A percentile compares a stretch with the other conserved stretches of the same genome.
phyloP scores from a whole-genome alignment of 2,329 filamentous ascomycete genomes.

The Coleophoma crateriformis region DNA sequence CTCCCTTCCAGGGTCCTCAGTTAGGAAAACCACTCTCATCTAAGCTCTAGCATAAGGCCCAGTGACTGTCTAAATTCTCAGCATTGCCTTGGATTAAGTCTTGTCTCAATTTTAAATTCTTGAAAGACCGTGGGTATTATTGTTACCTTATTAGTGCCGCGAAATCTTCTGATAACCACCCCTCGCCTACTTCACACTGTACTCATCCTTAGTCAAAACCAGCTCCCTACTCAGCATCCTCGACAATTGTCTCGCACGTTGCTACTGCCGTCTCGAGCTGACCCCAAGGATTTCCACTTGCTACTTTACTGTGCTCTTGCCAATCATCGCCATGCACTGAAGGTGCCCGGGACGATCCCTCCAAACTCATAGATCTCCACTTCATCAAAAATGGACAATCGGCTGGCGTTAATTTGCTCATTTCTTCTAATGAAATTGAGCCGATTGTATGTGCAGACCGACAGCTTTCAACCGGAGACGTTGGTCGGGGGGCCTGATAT shows the following conservation, averaged over 20 bases:
- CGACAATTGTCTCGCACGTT: not conserved
- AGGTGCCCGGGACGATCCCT: not conserved
- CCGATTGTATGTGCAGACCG: not conserved
- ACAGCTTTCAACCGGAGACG: not conserved
- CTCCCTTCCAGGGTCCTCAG: no score
- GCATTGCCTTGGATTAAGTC: no score
- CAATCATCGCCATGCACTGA: not conserved
- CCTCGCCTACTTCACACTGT: not conserved
- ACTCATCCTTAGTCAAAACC: not conserved
- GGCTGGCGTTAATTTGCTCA: slow-evolving; percentile 3
- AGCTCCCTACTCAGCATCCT: not conserved
- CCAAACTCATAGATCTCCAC: not conserved
- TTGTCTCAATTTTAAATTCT: no score
- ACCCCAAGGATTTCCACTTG: not conserved
- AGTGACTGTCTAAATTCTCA: no score
- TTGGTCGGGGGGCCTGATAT: not conserved
- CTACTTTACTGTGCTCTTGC: not conserved
- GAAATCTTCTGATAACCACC: not conserved
- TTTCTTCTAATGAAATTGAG: slow-evolving; percentile 3
- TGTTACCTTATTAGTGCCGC: no score
- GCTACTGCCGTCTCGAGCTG: not conserved
- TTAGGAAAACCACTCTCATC: no score
- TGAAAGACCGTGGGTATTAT: no score
- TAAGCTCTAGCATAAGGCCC: no score
- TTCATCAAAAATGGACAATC: slow-evolving; percentile 10